Evolutionary conservation across 2,329 filamentous ascomycete species (phyloP).

Genomic region (Diaporthe sp.): DNA sequence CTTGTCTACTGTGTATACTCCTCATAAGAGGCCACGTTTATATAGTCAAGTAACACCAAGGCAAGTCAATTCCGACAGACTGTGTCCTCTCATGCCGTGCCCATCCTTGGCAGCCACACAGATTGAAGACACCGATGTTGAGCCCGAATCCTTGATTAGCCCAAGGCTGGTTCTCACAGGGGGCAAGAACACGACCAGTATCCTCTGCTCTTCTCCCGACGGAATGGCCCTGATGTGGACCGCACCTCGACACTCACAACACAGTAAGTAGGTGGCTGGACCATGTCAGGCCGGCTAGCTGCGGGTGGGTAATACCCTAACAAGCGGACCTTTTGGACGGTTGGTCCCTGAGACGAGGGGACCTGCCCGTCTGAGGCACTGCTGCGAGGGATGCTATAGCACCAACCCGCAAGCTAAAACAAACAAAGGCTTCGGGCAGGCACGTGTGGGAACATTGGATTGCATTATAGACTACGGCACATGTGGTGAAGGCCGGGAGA

Average conservation of each 20-base stretch:
- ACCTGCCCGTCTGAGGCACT: constrained; percentile 38
- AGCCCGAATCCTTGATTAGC: not conserved
- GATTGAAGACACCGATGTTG: not conserved
- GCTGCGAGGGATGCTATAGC: constrained; percentile 13
- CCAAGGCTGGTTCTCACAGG: not conserved
- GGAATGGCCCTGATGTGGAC: not conserved
- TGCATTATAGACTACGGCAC: not conserved
- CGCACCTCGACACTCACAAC: not conserved
- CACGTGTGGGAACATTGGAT: constrained; percentile 27
- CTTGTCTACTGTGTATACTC: not conserved
- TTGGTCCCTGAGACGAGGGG: constrained; percentile 6
- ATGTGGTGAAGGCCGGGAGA: constrained; percentile 16
- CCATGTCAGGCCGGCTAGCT: not conserved
- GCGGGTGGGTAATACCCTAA: constrained; percentile 37
- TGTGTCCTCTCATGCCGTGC: constrained; percentile 12
- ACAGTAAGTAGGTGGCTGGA: not conserved
- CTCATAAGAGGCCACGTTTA: not conserved
- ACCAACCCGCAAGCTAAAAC: constrained; percentile 22
- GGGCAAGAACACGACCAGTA: not conserved
- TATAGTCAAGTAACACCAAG: not conserved
- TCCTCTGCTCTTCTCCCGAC: not conserved
- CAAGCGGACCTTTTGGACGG: constrained; percentile 32
- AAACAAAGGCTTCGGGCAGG: constrained; percentile 23
- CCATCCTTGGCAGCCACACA: not conserved
- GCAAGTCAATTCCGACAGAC: constrained; percentile 1